phyloP scores from a whole-genome alignment of 2,329 filamentous ascomycete genomes.

The Didymella keratinophila region DNA sequence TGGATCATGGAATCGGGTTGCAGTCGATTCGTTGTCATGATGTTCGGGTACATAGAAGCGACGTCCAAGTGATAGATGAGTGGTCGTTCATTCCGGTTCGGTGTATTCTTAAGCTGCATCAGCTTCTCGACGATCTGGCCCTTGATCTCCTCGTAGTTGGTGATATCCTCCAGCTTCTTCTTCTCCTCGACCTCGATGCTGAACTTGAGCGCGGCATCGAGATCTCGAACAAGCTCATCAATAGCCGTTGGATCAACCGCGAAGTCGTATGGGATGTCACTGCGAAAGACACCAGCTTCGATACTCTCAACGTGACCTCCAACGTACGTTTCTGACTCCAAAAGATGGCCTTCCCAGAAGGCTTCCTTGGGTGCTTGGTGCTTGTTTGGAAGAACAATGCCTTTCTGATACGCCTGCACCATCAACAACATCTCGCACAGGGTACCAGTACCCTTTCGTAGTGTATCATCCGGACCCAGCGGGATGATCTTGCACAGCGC shows the following conservation, averaged over 20 bases:
- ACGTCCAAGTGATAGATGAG: slow-evolving; percentile 98
- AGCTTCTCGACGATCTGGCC: slow-evolving; percentile 78
- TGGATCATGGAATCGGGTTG: slow-evolving; percentile 99
- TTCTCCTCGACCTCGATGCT: slow-evolving; percentile 66
- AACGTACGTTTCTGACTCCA: slow-evolving; percentile 97
- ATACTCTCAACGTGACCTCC: slow-evolving; percentile 99
- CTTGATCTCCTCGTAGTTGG: slow-evolving; percentile 70
- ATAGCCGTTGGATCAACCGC: slow-evolving; percentile 86
- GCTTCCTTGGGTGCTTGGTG: slow-evolving; percentile 88
- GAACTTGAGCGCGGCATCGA: slow-evolving; percentile 89
- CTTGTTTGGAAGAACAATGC: slow-evolving; percentile 95
- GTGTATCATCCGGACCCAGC: slow-evolving; percentile 86
- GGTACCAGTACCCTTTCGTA: slow-evolving; percentile 95
- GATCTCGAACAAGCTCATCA: slow-evolving; percentile 84
- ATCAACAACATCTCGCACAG: slow-evolving; percentile 99
- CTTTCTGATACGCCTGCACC: slow-evolving; percentile 94
- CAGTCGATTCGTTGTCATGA: slow-evolving; percentile 98
- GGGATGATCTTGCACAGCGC: slow-evolving; percentile 97
- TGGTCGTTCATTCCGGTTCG: slow-evolving; percentile 83
- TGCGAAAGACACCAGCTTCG: slow-evolving; percentile 94
- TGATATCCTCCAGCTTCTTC: slow-evolving; percentile 60
- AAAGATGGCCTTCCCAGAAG: slow-evolving; percentile 95
- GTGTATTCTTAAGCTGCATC: slow-evolving; percentile 76
- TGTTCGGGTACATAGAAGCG: slow-evolving; percentile 99
- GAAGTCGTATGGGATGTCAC: slow-evolving; percentile 95